These are phyloP conservation scores for Aspergillus sojae DNA, from an alignment of 2,329 filamentous ascomycete genomes.

Conservation along the genomic window DNA sequence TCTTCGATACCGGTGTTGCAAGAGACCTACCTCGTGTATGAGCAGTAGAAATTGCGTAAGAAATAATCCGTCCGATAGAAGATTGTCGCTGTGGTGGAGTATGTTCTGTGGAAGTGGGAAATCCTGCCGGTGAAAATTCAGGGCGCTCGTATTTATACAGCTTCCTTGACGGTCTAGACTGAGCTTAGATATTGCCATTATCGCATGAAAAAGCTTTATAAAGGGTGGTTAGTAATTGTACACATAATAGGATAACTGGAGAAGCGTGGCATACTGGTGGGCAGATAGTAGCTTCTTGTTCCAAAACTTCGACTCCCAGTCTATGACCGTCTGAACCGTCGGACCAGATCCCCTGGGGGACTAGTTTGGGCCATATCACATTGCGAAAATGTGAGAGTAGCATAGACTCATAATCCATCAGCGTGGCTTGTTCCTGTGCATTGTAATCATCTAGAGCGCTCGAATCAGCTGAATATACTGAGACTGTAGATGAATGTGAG, in stretches of 20 bases:
- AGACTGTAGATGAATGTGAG: constrained; percentile 29
- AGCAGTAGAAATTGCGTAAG: constrained; percentile 60
- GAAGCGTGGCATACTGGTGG: constrained; percentile 50
- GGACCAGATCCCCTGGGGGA: constrained; percentile 26
- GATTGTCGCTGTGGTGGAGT: constrained; percentile 50
- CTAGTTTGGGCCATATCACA: constrained; percentile 46
- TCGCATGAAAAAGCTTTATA: constrained; percentile 57
- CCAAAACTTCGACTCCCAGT: constrained; percentile 47
- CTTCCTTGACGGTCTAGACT: constrained; percentile 52
- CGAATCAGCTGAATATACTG: constrained; percentile 27
- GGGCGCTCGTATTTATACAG: constrained; percentile 50
- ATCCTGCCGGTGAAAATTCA: constrained; percentile 59
- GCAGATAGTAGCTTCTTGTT: constrained; percentile 52
- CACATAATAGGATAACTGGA: constrained; percentile 1
- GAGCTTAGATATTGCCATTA: constrained; percentile 60
- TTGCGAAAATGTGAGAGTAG: constrained; percentile 45
- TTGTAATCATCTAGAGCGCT: constrained; percentile 26
- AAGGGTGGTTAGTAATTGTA: constrained; percentile 13
- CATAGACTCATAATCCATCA: constrained; percentile 33
- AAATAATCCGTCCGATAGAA: constrained; percentile 60
- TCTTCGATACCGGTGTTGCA: background rate
- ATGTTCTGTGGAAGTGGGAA: constrained; percentile 52
- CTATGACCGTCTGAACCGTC: constrained; percentile 24
- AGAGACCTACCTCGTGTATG: constrained; percentile 55
- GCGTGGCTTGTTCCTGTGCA: constrained; percentile 13